A percentile compares a stretch with the other conserved stretches of the same genome.
These are phyloP conservation scores for Loxodes magnus DNA, from an alignment of 73 alveolate genomes.

Conservation along the genomic window DNA sequence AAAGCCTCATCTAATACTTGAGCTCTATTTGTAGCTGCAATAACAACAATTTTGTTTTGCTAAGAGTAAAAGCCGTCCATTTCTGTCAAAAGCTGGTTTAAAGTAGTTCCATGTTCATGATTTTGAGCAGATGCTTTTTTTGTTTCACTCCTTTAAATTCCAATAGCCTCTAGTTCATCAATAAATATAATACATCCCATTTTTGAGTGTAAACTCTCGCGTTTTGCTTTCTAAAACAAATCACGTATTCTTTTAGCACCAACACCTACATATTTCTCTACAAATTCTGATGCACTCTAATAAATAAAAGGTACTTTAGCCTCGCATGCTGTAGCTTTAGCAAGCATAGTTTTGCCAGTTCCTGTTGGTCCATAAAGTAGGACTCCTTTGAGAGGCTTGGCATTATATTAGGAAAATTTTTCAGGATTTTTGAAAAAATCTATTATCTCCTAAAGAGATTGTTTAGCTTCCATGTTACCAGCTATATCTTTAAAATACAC, in stretches of 20 bases:
- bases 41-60: slow-evolving; percentile 56
- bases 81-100: slow-evolving; percentile 55
- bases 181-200: slow-evolving; percentile 81
- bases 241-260: slow-evolving; percentile 90
- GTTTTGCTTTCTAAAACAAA: slow-evolving; percentile 68
- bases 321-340: slow-evolving; percentile 91
- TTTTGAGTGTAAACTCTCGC: too few species aligned
- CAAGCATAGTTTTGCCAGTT: slow-evolving; percentile 88
- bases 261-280: slow-evolving; percentile 84
- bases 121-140: slow-evolving; percentile 22
- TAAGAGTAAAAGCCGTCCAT: slow-evolving; percentile 87
- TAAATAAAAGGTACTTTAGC: slow-evolving; percentile 57
- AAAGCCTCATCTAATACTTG: slow-evolving; percentile 74
- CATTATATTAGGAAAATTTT: slow-evolving; percentile 45
- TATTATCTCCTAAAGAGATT: slow-evolving; percentile 53
- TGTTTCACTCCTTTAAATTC: slow-evolving; percentile 32
- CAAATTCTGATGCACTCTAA: slow-evolving; percentile 78
- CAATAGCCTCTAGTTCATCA: slow-evolving; percentile 88
- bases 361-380: slow-evolving; percentile 77
- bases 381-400: slow-evolving; percentile 58
- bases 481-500: slow-evolving; percentile 47
- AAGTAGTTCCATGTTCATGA: slow-evolving; percentile 25
- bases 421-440: slow-evolving; percentile 69
- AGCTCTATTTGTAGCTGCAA: slow-evolving; percentile 83
- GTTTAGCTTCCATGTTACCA: slow-evolving; percentile 69